Conservation (phyloP, 106 monocot genomes). For the Dendrobium nobile region DNA sequence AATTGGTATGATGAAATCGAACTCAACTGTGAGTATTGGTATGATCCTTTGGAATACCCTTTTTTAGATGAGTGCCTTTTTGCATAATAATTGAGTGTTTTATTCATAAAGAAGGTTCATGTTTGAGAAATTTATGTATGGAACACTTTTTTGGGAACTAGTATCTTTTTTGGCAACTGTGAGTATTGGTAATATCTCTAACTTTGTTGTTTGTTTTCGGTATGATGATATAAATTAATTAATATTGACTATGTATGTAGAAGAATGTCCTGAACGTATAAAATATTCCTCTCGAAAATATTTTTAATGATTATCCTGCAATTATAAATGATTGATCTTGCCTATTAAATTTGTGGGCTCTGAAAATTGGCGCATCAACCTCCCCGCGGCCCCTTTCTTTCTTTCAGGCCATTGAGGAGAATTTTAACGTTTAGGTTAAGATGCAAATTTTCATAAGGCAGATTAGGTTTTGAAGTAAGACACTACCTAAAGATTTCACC, state of each 20-base stretch:
- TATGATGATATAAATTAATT: background rate
- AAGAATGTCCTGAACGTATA: too few relatives aligned
- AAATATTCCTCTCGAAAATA: background rate
- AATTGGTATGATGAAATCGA: slow-evolving; percentile 56
- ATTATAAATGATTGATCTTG: background rate
- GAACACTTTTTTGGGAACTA: background rate
- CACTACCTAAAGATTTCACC: too few relatives aligned
- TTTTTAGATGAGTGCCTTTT: slow-evolving; percentile 51
- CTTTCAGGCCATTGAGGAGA: too few relatives aligned
- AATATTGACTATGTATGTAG: background rate
- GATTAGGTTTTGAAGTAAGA: too few relatives aligned
- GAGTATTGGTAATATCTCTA: too few relatives aligned
- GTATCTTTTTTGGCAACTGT: too few relatives aligned
- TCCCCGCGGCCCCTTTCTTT: too few relatives aligned
- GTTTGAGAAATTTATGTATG: background rate
- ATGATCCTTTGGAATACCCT: slow-evolving; percentile 43
- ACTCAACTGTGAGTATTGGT: slow-evolving; percentile 36
- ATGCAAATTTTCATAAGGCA: too few relatives aligned
- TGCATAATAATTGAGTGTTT: slow-evolving; percentile 26
- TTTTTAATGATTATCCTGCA: background rate
- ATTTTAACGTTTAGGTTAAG: too few relatives aligned
- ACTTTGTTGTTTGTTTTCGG: background rate
- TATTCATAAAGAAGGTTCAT: background rate
- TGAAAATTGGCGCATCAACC: too few relatives aligned
- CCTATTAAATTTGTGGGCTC: too few relatives aligned